A percentile compares a stretch with the other conserved stretches of the same genome.
These are phyloP conservation scores for Gloeostereum incarnatum DNA, from an alignment of 768 basidiomycete species.

Conservation along the genomic window DNA sequence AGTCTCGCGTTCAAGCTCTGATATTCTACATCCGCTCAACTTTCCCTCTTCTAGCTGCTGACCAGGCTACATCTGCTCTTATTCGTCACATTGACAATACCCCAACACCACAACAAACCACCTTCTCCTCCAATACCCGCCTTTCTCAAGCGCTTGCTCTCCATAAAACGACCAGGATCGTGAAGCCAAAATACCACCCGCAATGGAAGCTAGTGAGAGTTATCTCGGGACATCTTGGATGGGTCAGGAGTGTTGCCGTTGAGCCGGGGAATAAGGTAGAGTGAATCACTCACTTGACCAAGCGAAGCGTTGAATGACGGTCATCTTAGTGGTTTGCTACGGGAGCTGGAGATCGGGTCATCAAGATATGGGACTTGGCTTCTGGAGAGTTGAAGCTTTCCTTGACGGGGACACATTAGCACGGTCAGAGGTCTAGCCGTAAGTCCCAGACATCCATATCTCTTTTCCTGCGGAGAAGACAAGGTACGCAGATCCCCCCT, in stretches of 20 bases:
- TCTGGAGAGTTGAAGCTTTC: constrained; percentile 96
- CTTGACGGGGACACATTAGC: constrained; percentile 93
- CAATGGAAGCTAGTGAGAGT: constrained; percentile 96
- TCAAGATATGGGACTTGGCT: constrained; percentile 98
- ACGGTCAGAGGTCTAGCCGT: constrained; percentile 94
- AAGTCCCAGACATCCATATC: constrained; percentile 87
- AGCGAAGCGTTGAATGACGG: too few species aligned
- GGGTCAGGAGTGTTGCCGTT: constrained; percentile 94
- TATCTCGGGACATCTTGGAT: constrained; percentile 95
- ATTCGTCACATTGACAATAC: constrained; percentile 72
- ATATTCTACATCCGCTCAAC: constrained; percentile 1
- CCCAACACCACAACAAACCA: constrained; percentile 57
- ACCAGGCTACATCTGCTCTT: constrained; percentile 50
- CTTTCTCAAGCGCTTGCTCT: constrained; percentile 87
- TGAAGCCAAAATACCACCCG: constrained; percentile 94
- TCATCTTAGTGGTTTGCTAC: constrained; percentile 99
- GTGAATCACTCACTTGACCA: too few species aligned
- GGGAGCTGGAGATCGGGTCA: constrained; percentile 94
- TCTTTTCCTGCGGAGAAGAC: constrained; percentile 97
- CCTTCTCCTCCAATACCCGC: constrained; percentile 51
- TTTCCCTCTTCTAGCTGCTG: constrained; percentile 15
- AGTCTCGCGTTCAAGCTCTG: constrained; percentile 13
- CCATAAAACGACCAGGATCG: constrained; percentile 88
- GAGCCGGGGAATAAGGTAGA: constrained; percentile 98
- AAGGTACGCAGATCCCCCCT: constrained; percentile 45